These are phyloP conservation scores for Pythium brachiatum DNA, from an alignment of 352 stramenopile species.

Conservation along the genomic window DNA sequence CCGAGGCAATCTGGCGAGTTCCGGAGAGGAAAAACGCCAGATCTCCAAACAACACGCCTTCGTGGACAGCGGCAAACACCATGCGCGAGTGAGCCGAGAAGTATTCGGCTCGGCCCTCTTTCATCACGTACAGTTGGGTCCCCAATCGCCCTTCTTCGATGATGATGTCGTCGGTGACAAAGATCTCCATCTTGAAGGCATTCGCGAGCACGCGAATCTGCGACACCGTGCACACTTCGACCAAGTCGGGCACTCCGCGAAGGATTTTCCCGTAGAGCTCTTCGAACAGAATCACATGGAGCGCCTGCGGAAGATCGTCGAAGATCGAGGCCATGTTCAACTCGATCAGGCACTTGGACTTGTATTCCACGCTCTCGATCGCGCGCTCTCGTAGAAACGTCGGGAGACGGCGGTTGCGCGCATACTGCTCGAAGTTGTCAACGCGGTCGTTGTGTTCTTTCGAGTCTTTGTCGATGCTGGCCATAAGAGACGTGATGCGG, in stretches of 20 bases:
- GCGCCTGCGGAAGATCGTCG: constrained; percentile 34
- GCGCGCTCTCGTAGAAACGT: constrained; percentile 40
- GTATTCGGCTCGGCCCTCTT: constrained; percentile 44
- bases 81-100: constrained; percentile 33
- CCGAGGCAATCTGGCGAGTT: constrained; percentile 32
- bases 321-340: constrained; percentile 38
- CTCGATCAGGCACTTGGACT: constrained; percentile 49
- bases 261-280: constrained; percentile 51
- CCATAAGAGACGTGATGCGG: constrained; percentile 61
- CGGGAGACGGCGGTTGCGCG: constrained; percentile 42
- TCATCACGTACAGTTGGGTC: constrained; percentile 47
- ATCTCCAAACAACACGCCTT: constrained; percentile 49
- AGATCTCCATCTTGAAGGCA: constrained; percentile 48
- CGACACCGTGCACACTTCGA: constrained; percentile 19
- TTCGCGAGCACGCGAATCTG: constrained; percentile 45
- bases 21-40: constrained; percentile 53
- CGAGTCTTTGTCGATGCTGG: constrained; percentile 50
- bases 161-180: constrained; percentile 55
- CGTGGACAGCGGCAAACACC: constrained; percentile 32
- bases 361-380: constrained; percentile 50
- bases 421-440: constrained; percentile 67
- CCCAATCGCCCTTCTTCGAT: constrained; percentile 40
- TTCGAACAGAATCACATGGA: constrained; percentile 39
- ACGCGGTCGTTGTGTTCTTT: constrained; percentile 45
- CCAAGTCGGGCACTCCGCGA: constrained; percentile 34